Percentiles rank a stretch among this genome's conserved stretches.
Evolutionary conservation across 2,329 filamentous ascomycete species (phyloP).

Genomic region (Mollisiaceae sp.): DNA sequence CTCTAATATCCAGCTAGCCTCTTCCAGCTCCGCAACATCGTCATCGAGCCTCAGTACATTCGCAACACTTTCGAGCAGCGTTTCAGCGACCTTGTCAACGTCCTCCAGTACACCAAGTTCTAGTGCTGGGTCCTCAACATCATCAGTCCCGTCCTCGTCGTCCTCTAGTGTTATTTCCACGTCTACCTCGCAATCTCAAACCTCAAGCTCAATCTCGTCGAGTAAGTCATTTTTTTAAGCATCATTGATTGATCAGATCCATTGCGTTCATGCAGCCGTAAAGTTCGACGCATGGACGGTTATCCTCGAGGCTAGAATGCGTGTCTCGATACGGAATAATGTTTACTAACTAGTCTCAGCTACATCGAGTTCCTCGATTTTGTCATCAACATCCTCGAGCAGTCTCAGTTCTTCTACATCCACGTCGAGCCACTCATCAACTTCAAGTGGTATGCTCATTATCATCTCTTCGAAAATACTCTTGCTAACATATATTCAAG

Average conservation of each 20-base stretch:
- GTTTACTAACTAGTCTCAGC: neutral
- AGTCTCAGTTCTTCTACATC: neutral
- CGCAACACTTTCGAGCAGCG: constrained; percentile 6
- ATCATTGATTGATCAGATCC: constrained; percentile 2
- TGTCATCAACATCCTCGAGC: neutral
- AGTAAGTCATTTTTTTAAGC: neutral
- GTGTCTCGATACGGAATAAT: neutral
- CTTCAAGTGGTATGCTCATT: neutral
- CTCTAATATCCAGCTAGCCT: neutral
- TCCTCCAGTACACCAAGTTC: neutral
- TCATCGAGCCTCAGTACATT: neutral
- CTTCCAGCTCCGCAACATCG: constrained; percentile 10
- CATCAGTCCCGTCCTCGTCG: neutral
- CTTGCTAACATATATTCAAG: neutral
- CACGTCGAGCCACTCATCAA: neutral
- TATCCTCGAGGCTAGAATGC: neutral
- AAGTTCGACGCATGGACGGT: neutral
- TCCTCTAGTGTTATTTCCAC: neutral
- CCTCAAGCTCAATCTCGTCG: neutral
- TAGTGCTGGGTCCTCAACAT: neutral
- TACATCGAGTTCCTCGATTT: neutral
- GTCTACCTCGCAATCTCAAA: neutral
- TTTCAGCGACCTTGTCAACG: neutral
- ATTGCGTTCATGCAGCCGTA: constrained; percentile 10
- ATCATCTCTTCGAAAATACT: neutral